Conservation (phyloP, 805 yeast genomes). For the Candida gorgasii region DNA sequence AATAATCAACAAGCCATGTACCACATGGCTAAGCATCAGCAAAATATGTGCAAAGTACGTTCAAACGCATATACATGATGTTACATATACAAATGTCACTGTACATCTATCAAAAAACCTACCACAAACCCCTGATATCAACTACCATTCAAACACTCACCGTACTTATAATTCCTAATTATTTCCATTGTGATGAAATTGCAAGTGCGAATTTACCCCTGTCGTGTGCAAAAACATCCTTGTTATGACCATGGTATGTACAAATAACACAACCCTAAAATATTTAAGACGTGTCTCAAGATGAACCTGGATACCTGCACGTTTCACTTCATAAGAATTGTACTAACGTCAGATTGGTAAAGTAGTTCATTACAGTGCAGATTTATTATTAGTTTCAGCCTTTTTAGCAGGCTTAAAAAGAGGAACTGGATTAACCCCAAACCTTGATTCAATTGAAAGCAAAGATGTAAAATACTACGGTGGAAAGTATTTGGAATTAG, state of each 20-base stretch:
- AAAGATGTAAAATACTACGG: conserved; percentile 53
- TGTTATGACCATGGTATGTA: conserved; percentile 7
- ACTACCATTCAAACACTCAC: no score
- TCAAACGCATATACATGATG: no score
- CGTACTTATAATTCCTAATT: no score
- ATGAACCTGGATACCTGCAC: no score
- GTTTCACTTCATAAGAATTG: no score
- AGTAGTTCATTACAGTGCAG: conserved; percentile 57
- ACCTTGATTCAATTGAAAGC: conserved; percentile 45
- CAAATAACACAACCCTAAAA: background rate
- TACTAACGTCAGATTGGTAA: conserved; percentile 43
- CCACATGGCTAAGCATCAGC: no score
- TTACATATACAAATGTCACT: no score
- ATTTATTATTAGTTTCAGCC: conserved; percentile 63
- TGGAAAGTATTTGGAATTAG: conserved; percentile 70
- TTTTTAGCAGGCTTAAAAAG: conserved; percentile 72
- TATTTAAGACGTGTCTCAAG: background rate
- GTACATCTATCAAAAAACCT: no score
- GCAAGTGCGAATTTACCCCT: conserved; percentile 9
- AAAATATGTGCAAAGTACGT: no score
- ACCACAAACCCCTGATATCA: no score
- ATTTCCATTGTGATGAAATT: background rate
- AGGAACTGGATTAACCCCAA: conserved; percentile 65
- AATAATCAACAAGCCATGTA: no score
- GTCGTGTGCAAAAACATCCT: conserved; percentile 7